These are phyloP conservation scores for Xylaria palmicola DNA, from an alignment of 495 filamentous ascomycete genomes.

Conservation along the genomic window DNA sequence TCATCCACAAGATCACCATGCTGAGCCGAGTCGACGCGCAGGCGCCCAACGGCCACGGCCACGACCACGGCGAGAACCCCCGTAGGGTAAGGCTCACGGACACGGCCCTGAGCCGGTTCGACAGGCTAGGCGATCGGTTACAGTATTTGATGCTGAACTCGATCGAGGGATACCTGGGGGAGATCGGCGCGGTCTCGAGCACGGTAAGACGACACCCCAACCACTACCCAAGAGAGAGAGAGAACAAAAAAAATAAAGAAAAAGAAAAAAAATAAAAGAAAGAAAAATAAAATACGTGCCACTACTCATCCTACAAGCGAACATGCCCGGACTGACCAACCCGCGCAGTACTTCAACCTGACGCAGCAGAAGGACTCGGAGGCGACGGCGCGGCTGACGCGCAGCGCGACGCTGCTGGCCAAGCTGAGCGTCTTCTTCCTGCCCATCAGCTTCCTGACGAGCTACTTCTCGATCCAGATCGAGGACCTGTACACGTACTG, in stretches of 20 bases:
- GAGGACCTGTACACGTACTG: conserved; percentile 57
- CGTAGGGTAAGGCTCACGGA: conserved; percentile 61
- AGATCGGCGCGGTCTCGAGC: conserved; percentile 75
- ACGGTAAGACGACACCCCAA: conserved; percentile 52
- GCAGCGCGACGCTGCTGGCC: conserved; percentile 77
- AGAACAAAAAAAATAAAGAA: too few species aligned
- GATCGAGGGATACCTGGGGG: conserved; percentile 73
- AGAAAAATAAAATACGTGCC: too few species aligned
- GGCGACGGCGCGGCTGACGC: conserved; percentile 72
- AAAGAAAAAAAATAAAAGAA: too few species aligned
- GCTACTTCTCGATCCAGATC: conserved; percentile 78
- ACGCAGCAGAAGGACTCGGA: conserved; percentile 81
- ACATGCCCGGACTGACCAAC: background rate
- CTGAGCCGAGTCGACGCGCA: conserved; percentile 38
- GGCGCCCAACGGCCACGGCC: conserved; percentile 21
- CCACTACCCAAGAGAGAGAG: too few species aligned
- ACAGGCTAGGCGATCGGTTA: conserved; percentile 72
- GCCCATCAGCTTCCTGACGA: conserved; percentile 79
- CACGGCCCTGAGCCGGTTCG: conserved; percentile 70
- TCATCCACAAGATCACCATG: conserved; percentile 60
- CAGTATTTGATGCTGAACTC: conserved; percentile 77
- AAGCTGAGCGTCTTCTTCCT: conserved; percentile 84
- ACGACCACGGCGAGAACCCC: conserved; percentile 12
- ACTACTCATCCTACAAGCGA: too few species aligned
- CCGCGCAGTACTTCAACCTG: conserved; percentile 75